Base-by-base conservation (phyloP, 495 filamentous ascomycete species). In the Penicillium cosmopolitanum region DNA sequence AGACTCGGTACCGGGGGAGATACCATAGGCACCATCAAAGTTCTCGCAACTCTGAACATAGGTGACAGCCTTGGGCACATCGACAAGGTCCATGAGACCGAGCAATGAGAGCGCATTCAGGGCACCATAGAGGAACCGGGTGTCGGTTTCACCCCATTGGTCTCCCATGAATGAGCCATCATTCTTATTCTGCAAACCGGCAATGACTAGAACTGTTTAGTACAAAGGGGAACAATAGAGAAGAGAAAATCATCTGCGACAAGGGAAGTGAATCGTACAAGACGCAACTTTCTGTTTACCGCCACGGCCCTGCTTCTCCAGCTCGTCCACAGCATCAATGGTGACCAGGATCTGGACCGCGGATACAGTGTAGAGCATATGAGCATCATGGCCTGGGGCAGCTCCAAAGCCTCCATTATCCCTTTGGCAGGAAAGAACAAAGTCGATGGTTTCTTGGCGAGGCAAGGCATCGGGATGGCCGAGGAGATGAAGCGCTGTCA, bases 111-210 rank as follows among this genome's bases (percentile, higher is more conserved):
- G 80, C 7, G 90, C 89, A 73, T 92, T 94, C 55, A 98, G 78
- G 5, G 92, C 90, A 36, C 89, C 88, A 69, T 94, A 97, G 4
- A 98, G 80, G 70, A 98, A 98, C 12, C 95, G 86, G 7, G 96
- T 98, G 74, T 98, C 95, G 53, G 85, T 85, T 76, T 98, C 95
- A 9, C 96, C 95, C 93, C 93, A 98, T 72, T 96, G 87, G 63
- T 98, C 96, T 42, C 95, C 95, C 61, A 87, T 86, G 69, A 98
- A 97, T 1, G 87, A 90, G 57, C 95, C 95, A 25, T 88, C 91
- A 62, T 89, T 77, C 3, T 74, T 78, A 64, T 96, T 86, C 66
- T 98, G 95, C 55, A 97, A 82, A 55, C 76, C 75, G 43, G 92
- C 87, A 60, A 98, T 91, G 78, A 86, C 92, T 96, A 58, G 40